Base-by-base conservation (phyloP, 108 stramenopile species). In the Stephanodiscus triporus region DNA sequence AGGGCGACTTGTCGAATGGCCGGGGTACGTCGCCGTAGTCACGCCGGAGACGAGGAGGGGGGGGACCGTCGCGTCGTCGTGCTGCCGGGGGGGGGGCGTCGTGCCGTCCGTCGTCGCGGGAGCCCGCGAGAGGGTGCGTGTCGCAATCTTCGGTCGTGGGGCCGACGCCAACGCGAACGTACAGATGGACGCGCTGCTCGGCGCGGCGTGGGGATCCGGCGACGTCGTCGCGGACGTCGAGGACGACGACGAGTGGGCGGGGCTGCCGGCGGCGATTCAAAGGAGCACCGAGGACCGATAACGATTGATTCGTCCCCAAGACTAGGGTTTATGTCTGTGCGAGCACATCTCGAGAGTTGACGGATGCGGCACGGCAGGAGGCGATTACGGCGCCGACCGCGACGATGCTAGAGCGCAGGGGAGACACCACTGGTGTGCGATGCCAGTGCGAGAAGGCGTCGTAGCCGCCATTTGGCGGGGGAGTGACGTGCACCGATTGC, bases 121-220 rank as follows among this genome's bases (percentile, higher is more conserved):
- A 60, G 27, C 86, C 17, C 40, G 76, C 30, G 88, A 88, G 59
- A 83, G 85, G 26, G 53, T 84, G 24, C 64, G 72, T 30, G 80
- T 86, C 17, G 72, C 57, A 57, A 58, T 88, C 1, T 91, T 85
- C 64, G 90, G 89, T 5, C 53, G 82, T 38, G 85, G 85, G 42
- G 30, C 57, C 32, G 57, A 47, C n/a, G 66, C 76, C 14, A 83
- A 83, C 65, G 62, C 74, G 19, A 83, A 80, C 51, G 66, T 83
- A 22, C 78, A 75, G 40, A 55, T 80, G 67, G 61, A 60, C 27
- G 55, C 26, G 19, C 42, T 76, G 13, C 42, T 76, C n/a, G 67
- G 59, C 24, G 79, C 67, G 29, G 68, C 74, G 20, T 80, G 78
- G 82, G 73, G 78, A 55, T 37, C 73, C 34, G 43, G 53, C 6